A percentile compares a stretch with the other conserved stretches of the same genome.
Evolutionary conservation across 2,329 filamentous ascomycete genomes (phyloP).

Genomic region (Ophiostoma sp.): DNA sequence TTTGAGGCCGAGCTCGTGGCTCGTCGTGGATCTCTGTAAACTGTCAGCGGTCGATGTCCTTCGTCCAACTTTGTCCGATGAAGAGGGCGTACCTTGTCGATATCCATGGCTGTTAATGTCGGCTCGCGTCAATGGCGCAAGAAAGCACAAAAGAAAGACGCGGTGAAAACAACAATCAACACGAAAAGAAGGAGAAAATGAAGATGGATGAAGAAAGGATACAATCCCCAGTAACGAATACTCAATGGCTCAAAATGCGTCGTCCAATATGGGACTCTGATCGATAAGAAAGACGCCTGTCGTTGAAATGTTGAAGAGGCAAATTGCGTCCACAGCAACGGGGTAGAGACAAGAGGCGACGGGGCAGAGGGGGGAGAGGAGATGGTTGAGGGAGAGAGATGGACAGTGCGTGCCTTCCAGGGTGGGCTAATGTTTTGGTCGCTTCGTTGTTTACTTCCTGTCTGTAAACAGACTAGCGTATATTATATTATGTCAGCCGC

Average conservation of each 20-base stretch:
- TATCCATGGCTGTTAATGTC: slow-evolving; percentile 20
- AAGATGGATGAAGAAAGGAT: not conserved
- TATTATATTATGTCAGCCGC: not conserved
- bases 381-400: not conserved
- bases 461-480: not conserved
- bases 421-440: slow-evolving; percentile 24
- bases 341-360: not conserved
- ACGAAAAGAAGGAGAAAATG: not conserved
- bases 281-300: slow-evolving; percentile 16
- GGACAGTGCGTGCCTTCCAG: slow-evolving; percentile 11
- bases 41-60: not conserved
- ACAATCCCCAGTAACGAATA: slow-evolving; percentile 6
- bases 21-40: slow-evolving; percentile 45
- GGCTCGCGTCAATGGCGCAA: not conserved
- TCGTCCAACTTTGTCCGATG: too few relatives aligned
- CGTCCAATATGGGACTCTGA: not conserved
- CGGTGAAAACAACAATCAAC: not conserved
- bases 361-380: not conserved
- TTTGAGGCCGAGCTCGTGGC: slow-evolving; percentile 65
- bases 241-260: not conserved
- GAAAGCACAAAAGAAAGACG: not conserved
- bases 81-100: slow-evolving; percentile 17
- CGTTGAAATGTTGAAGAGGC: slow-evolving; percentile 3
- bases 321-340: slow-evolving; percentile 12
- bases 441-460: slow-evolving; percentile 29